These are phyloP conservation scores for Citrus inodora DNA, from an alignment of 345 rosid species.

Conservation along the genomic window DNA sequence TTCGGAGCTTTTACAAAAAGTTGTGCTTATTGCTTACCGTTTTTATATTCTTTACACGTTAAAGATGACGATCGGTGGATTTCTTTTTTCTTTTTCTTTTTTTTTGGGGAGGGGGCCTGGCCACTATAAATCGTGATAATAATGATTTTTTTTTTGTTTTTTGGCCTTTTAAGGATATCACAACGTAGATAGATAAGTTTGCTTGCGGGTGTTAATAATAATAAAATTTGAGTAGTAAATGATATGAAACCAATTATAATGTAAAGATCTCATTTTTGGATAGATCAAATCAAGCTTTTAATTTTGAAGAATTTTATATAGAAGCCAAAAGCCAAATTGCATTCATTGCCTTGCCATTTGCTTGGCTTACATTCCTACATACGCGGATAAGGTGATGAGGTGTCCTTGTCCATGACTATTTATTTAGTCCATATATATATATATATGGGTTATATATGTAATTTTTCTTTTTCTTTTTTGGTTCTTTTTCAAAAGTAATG, in stretches of 20 bases:
- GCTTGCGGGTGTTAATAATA: background rate
- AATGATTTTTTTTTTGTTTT: too few species aligned
- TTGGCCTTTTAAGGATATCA: background rate
- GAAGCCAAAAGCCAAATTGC: background rate
- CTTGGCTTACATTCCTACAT: background rate
- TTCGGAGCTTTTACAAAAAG: constrained; percentile 20
- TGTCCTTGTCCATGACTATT: constrained; percentile 21
- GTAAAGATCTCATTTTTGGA: background rate
- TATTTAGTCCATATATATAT: too few species aligned
- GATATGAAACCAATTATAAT: background rate
- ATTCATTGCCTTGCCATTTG: background rate
- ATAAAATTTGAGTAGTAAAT: background rate
- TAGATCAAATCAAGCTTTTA: background rate
- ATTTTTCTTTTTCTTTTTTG: too few species aligned
- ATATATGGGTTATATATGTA: too few species aligned
- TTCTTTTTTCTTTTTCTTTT: too few species aligned
- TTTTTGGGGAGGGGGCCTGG: too few species aligned
- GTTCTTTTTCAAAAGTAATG: too few species aligned
- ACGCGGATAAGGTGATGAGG: constrained; percentile 34
- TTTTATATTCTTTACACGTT: background rate
- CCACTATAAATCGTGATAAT: background rate
- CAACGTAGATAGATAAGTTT: background rate
- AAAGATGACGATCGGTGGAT: too few species aligned
- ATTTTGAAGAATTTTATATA: background rate
- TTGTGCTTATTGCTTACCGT: constrained; percentile 2